Evolutionary conservation across 371 early-diverging fungal species (phyloP).

Genomic region (Rhizopus arrhizus): DNA sequence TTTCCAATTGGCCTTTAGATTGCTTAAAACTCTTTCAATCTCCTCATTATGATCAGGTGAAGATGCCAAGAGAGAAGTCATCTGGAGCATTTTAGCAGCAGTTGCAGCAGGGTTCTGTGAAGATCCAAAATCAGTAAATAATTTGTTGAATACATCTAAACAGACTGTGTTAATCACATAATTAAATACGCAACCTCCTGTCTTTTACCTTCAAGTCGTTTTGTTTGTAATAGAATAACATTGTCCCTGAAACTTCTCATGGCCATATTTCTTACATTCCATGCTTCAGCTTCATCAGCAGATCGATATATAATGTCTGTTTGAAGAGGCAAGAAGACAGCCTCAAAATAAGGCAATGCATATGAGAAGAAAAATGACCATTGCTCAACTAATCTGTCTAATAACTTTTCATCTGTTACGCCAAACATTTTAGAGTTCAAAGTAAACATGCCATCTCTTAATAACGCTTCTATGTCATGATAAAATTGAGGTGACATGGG

Average conservation of each 20-base stretch:
- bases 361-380: slow-evolving; percentile 88
- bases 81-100: slow-evolving; percentile 75
- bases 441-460: slow-evolving; percentile 74
- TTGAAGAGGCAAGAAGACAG: slow-evolving; percentile 79
- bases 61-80: slow-evolving; percentile 71
- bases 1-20: slow-evolving; percentile 63
- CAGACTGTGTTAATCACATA: neutral
- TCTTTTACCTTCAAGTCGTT: slow-evolving; percentile 67
- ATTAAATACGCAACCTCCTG: neutral
- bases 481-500: slow-evolving; percentile 50
- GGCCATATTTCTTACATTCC: slow-evolving; percentile 70
- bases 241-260: slow-evolving; percentile 71
- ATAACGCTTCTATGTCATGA: slow-evolving; percentile 63
- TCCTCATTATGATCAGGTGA: slow-evolving; percentile 58
- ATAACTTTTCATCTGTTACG: slow-evolving; percentile 72
- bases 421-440: slow-evolving; percentile 72
- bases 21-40: slow-evolving; percentile 60
- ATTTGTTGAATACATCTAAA: slow-evolving; percentile 66
- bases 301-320: slow-evolving; percentile 53
- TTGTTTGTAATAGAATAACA: slow-evolving; percentile 68
- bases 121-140: slow-evolving; percentile 70
- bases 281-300: slow-evolving; percentile 49
- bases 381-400: slow-evolving; percentile 74
- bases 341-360: slow-evolving; percentile 84
- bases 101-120: slow-evolving; percentile 72